Evolutionary conservation across 1,284 basidiomycete species (phyloP), one percentile per base, ranked within the genome.

Genomic region (Pseudozyma thailandica): DNA sequence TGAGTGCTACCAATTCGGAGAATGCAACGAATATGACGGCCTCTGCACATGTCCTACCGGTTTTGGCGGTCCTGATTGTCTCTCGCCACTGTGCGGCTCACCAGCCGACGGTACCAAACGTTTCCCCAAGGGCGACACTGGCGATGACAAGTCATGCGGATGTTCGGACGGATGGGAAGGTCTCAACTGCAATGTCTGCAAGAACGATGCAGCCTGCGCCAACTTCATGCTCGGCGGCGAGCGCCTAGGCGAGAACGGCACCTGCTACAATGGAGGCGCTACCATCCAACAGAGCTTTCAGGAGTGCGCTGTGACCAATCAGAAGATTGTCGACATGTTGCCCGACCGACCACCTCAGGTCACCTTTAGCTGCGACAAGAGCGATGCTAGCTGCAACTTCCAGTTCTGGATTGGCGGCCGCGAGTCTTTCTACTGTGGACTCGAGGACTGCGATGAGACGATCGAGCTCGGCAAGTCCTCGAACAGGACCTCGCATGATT

Each of bases 121-220:
- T 18, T 89, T 66, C 42, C 63, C 62, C 8, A 66, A 66, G 21
- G 55, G 52, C n/a, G 69, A 89, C 58, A 89, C 57, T 9, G 57
- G 60, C 23, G 55, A 58, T 16, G 54, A 64, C 30, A 48, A 55
- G 2, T 86, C 88, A 8, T 98, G 95, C 84, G 86, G 93, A 30
- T 98, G 95, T 82, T 91, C 91, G 74, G 91, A 93, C 1, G 94
- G 94, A 0, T 98, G 94, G 94, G 88, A 87, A 45, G 94, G 95
- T 13, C 90, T 98, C 73, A 98, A 97, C 81, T 98, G 94, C 64
- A 78, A 78, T 15, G 64, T 74, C 25, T 78, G 76, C 44, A 48
- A 61, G 8, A 59, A 31, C 12, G 58, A 74, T 31, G 31, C 50
- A 6, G 72, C 73, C 5, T 78, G 76, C 30, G 48, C 61, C 49